A percentile compares a stretch with the other conserved stretches of the same genome.
These are phyloP conservation scores for Meyerozyma athensensis DNA, from an alignment of 1,139 yeast genomes.

Conservation along the genomic window DNA sequence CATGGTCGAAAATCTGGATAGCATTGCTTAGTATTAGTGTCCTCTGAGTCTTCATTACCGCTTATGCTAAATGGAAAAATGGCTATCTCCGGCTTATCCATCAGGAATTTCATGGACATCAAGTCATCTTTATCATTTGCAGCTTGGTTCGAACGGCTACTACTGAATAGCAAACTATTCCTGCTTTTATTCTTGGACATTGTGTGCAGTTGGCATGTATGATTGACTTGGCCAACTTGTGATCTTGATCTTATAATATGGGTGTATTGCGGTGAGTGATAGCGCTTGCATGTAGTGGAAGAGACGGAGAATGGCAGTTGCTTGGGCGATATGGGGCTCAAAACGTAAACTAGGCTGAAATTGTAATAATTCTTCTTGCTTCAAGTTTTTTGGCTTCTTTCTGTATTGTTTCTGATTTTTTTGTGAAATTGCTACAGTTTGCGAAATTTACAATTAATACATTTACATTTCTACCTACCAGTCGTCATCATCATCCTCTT, in stretches of 20 bases:
- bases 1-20: conserved; percentile 83
- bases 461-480: background rate
- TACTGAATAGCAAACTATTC: conserved; percentile 31
- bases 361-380: no score
- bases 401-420: no score
- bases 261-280: conserved; percentile 2
- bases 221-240: background rate
- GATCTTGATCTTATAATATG: background rate
- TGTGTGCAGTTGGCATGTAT: background rate
- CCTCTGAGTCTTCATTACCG: conserved; percentile 5
- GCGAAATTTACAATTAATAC: background rate
- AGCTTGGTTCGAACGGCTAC: conserved; percentile 21
- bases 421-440: background rate
- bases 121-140: conserved; percentile 32
- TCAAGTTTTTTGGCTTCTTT: no score
- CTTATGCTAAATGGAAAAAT: conserved; percentile 33
- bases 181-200: conserved; percentile 37
- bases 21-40: conserved; percentile 10
- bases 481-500: conserved; percentile 60
- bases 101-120: conserved; percentile 30
- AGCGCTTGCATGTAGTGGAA: no score
- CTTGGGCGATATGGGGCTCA: no score
- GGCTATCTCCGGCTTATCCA: conserved; percentile 32
- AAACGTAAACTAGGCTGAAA: no score
- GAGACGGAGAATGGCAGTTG: no score